Percentiles rank a stretch among this genome's conserved stretches.
These are phyloP conservation scores for Davidsoniella neocaledoniae DNA, from an alignment of 2,329 filamentous ascomycete species.

Conservation along the genomic window DNA sequence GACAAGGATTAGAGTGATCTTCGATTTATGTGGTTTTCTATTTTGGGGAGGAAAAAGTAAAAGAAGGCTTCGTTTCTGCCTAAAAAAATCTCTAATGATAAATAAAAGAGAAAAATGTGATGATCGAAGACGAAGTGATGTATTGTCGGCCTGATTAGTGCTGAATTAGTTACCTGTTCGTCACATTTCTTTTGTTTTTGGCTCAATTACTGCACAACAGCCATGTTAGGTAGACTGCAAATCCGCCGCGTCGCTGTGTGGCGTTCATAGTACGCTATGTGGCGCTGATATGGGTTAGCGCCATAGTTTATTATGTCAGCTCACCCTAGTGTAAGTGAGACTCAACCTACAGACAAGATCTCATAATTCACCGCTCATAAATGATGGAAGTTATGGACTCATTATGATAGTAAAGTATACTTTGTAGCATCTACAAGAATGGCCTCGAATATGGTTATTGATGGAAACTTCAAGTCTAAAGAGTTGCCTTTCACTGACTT, in stretches of 20 bases:
- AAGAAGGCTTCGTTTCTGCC: neutral
- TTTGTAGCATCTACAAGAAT: neutral
- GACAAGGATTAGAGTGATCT: too few relatives aligned
- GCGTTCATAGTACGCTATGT: neutral
- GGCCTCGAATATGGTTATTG: neutral
- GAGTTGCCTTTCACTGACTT: too few relatives aligned
- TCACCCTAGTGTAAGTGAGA: neutral
- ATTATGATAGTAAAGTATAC: neutral
- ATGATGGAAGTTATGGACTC: neutral
- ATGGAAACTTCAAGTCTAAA: too few relatives aligned
- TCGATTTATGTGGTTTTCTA: too few relatives aligned
- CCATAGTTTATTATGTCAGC: neutral
- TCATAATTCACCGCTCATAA: neutral
- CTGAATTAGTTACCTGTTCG: neutral
- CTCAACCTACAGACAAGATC: neutral
- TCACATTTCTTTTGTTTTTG: neutral
- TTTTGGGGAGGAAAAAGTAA: neutral
- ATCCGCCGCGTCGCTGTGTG: constrained; percentile 2
- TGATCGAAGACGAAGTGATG: neutral
- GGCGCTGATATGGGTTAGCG: neutral
- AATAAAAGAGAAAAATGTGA: neutral
- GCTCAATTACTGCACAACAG: neutral
- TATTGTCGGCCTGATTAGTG: neutral
- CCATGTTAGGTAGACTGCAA: neutral
- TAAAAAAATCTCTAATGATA: neutral